Conservation (phyloP, 208 protist species). For the Crithidia fasciculata region DNA sequence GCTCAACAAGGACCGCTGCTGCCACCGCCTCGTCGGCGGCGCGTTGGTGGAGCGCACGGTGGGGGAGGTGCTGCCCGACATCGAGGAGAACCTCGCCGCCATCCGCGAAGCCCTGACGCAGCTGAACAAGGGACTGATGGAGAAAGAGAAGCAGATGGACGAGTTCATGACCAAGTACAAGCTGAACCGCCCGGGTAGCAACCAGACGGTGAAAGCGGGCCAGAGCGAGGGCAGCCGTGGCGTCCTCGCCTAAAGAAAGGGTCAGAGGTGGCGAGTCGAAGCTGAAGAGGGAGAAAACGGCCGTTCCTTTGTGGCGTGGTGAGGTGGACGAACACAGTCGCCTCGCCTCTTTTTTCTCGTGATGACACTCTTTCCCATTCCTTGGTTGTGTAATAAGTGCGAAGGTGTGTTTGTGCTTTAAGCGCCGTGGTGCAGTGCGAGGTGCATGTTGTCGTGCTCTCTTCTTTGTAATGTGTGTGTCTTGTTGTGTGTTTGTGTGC, state of each 20-base stretch:
- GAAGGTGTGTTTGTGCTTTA: too few relatives aligned
- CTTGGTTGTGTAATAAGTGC: too few relatives aligned
- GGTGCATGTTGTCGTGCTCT: too few relatives aligned
- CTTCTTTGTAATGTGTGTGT: too few relatives aligned
- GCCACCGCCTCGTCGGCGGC: conserved; percentile 94
- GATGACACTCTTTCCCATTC: too few relatives aligned
- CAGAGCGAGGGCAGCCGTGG: conserved; percentile 50
- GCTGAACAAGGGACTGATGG: conserved; percentile 74
- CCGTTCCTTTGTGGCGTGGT: too few relatives aligned
- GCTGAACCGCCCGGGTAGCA: conserved; percentile 53
- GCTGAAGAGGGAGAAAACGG: background rate
- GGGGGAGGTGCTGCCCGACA: conserved; percentile 93
- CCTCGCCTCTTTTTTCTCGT: too few relatives aligned
- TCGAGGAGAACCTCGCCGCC: conserved; percentile 89
- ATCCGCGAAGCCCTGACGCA: conserved; percentile 77
- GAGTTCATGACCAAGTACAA: conserved; percentile 87
- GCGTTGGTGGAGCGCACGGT: conserved; percentile 96
- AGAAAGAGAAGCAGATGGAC: conserved; percentile 88
- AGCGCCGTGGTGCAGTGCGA: too few relatives aligned
- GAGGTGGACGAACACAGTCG: too few relatives aligned
- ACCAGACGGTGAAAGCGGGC: conserved; percentile 40
- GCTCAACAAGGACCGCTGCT: conserved; percentile 91
- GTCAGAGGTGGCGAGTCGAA: background rate
- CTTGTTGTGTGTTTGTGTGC: too few relatives aligned
- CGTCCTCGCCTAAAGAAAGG: conserved; percentile 61